Evolutionary conservation across 257 asterid genomes (phyloP), one percentile per base, ranked within the genome.

Genomic region (Penstemon eatonii): DNA sequence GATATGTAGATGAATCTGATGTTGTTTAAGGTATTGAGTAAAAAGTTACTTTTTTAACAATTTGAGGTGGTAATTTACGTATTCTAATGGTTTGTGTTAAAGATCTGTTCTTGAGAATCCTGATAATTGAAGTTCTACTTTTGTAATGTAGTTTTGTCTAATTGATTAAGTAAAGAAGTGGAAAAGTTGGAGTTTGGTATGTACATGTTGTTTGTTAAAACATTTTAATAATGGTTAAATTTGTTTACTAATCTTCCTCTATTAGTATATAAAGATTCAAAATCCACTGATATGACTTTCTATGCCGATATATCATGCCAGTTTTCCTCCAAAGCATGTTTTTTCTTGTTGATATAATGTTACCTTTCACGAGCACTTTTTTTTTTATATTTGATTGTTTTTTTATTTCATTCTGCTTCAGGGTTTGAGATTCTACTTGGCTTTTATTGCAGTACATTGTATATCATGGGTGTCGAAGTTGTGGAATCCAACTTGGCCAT

Each of bases 401-500:
- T n/a, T 38, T 13, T 72, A n/a, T 39, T 3, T 8, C 18, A 15
- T 41, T 51, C 36, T 64, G 59, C 62, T 53, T 69, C 78, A 77
- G 91, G 82, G 61, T 80, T 78, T 50, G 67, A 42, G 77, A 68
- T 72, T 58, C 55, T 59, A 68, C 50, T 19, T 5, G 44, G 49
- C 56, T 9, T 62, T 47, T 67, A 41, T 65, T 74, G 71, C 45
- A 50, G 57, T 70, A 69, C 58, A 19, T 50, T 33, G 60, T 65
- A 45, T 50, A 70, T 76, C 75, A 87, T 80, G 81, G 86, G 78
- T 51, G 77, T 73, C 70, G 91, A 84, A 65, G 88, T 76, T 65
- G 79, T 65, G 44, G 85, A 85, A 19, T 74, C 94, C 63, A 83
- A 79, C 41, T 37, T 69, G 3, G 55, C 75, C 8, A 40, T 69